Evolutionary conservation across 805 yeast genomes (phyloP).

Genomic region (Dipodascus geniculatus): DNA sequence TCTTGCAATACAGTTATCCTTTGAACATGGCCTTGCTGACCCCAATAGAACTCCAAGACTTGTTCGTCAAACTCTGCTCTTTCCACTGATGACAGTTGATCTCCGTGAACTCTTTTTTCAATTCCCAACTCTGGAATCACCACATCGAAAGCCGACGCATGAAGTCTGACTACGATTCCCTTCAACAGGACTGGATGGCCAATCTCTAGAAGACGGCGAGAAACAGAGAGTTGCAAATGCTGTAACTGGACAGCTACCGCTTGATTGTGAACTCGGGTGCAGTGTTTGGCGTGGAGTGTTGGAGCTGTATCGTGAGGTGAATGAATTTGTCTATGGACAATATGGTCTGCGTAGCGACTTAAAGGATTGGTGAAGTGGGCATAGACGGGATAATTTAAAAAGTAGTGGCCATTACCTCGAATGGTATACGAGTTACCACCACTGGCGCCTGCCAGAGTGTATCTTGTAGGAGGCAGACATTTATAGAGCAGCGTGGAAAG

Average conservation of each 20-base stretch:
- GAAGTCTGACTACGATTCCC: conserved; percentile 88
- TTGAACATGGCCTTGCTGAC: conserved; percentile 50
- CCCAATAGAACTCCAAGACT: conserved; percentile 80
- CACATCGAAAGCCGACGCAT: conserved; percentile 92
- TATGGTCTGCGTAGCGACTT: conserved; percentile 81
- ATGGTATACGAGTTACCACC: conserved; percentile 51
- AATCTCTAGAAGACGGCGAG: conserved; percentile 30
- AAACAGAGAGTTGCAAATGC: conserved; percentile 77
- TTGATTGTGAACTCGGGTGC: conserved; percentile 91
- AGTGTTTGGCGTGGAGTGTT: conserved; percentile 78
- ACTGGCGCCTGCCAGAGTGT: conserved; percentile 76
- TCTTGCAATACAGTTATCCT: conserved; percentile 65
- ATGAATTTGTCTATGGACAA: conserved; percentile 88
- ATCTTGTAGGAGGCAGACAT: conserved; percentile 75
- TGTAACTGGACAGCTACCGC: conserved; percentile 90
- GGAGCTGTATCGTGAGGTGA: conserved; percentile 43
- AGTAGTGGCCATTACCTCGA: conserved; percentile 45
- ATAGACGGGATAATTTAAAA: conserved; percentile 71
- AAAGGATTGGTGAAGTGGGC: conserved; percentile 92
- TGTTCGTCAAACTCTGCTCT: conserved; percentile 84
- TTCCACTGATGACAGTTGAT: conserved; percentile 70
- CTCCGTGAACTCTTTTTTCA: conserved; percentile 94
- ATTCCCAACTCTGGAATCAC: conserved; percentile 87
- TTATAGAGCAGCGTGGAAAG: conserved; percentile 71
- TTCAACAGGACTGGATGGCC: conserved; percentile 21